These are phyloP conservation scores for Podaxis rugospora DNA, from an alignment of 768 basidiomycete species.

Conservation along the genomic window DNA sequence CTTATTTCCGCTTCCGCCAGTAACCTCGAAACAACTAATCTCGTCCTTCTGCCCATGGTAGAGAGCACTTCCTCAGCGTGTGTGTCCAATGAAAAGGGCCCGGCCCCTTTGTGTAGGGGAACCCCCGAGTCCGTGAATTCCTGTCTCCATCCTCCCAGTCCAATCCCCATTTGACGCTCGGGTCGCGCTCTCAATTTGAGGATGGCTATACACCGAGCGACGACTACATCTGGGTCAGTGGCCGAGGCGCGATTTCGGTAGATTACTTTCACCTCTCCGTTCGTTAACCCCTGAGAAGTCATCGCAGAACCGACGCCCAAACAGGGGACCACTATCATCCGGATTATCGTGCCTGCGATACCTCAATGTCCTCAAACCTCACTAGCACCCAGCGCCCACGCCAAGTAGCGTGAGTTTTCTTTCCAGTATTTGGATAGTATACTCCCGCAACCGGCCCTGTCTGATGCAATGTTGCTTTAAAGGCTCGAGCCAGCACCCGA, in stretches of 20 bases:
- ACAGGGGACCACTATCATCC: neutral
- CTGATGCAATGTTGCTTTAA: neutral
- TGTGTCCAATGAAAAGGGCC: neutral
- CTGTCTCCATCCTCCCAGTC: neutral
- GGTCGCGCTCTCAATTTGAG: neutral
- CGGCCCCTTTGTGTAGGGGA: neutral
- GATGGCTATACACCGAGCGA: slow-evolving; percentile 1
- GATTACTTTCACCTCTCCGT: too few species aligned
- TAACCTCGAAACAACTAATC: neutral
- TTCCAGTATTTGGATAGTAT: neutral
- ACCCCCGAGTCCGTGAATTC: neutral
- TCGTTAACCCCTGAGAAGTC: neutral
- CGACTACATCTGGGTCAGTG: neutral
- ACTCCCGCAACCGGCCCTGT: neutral
- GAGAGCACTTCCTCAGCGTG: neutral
- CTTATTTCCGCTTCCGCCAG: neutral
- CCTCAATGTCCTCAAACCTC: neutral
- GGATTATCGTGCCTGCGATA: neutral
- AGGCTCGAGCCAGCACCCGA: neutral
- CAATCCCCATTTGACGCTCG: too few species aligned
- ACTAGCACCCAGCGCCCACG: neutral
- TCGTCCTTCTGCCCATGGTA: neutral
- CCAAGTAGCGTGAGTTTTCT: neutral
- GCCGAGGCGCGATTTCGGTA: slow-evolving; percentile 6
- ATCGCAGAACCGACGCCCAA: neutral